Conservation (phyloP, 2,329 filamentous ascomycete genomes). For the Dactylellina leptospora region DNA sequence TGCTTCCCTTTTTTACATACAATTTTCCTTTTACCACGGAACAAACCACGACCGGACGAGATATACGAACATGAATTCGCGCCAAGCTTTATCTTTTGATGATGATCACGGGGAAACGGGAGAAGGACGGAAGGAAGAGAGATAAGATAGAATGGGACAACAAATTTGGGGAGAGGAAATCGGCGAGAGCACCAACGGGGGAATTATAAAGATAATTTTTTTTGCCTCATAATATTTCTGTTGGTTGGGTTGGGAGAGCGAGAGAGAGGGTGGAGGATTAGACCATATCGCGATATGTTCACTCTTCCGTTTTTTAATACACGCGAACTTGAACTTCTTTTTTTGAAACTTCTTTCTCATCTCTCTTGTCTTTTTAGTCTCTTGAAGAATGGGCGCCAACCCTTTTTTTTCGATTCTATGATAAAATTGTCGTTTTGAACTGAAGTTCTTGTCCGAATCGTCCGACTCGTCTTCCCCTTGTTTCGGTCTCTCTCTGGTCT, state of each 20-base stretch:
- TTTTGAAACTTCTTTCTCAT: neutral
- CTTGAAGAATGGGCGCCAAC: no score
- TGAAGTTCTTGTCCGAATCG: no score
- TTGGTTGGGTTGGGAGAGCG: neutral
- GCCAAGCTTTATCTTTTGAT: neutral
- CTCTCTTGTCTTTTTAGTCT: no score
- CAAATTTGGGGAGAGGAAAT: neutral
- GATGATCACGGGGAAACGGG: no score
- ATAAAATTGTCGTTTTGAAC: no score
- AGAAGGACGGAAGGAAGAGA: neutral
- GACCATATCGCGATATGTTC: neutral
- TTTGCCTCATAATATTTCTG: no score
- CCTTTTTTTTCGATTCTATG: no score
- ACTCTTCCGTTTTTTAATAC: slow-evolving; percentile 4
- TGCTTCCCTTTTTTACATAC: neutral
- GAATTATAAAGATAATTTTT: no score
- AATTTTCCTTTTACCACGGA: neutral
- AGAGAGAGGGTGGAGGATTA: neutral
- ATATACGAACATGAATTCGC: neutral
- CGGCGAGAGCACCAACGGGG: neutral
- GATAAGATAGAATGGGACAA: neutral
- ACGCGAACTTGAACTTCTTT: no score
- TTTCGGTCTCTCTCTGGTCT: no score
- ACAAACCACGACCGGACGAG: neutral
- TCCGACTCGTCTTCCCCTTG: no score